These are phyloP conservation scores for Ophiobolus disseminans DNA, from an alignment of 2,329 filamentous ascomycete species.

Conservation along the genomic window DNA sequence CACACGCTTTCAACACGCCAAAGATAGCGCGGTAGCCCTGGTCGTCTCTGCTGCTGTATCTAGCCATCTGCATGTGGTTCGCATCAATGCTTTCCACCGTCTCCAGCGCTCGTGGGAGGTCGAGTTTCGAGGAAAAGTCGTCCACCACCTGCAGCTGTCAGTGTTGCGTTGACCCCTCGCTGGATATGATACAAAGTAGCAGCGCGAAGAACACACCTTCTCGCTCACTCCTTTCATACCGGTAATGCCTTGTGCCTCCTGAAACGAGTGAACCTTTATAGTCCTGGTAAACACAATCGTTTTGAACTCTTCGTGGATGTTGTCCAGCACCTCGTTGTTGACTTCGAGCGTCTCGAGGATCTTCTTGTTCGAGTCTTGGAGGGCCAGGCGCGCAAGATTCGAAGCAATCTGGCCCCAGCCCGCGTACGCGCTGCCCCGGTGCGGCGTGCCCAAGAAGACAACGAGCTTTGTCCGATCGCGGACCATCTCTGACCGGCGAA, in stretches of 20 bases:
- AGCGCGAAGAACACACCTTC: conserved; percentile 5
- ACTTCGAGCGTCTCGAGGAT: conserved; percentile 42
- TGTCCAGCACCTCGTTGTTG: conserved; percentile 49
- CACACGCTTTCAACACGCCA: conserved; percentile 37
- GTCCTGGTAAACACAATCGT: conserved; percentile 22
- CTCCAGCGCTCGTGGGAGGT: conserved; percentile 41
- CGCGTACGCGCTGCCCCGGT: conserved; percentile 44
- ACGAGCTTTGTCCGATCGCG: conserved; percentile 40
- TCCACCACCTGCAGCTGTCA: conserved; percentile 44
- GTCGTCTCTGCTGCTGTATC: conserved; percentile 34
- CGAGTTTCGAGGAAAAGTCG: conserved; percentile 52
- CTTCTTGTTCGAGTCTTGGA: conserved; percentile 46
- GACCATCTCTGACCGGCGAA: conserved; percentile 37
- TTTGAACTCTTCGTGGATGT: conserved; percentile 48
- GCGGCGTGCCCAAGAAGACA: conserved; percentile 53
- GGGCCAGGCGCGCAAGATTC: conserved; percentile 41
- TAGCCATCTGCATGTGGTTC: conserved; percentile 51
- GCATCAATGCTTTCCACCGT: conserved; percentile 51
- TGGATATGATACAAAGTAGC: too few species aligned
- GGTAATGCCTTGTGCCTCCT: conserved; percentile 29
- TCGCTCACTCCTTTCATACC: conserved; percentile 44
- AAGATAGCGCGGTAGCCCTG: conserved; percentile 39
- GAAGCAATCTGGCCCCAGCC: conserved; percentile 46
- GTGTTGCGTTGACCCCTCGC: too few species aligned
- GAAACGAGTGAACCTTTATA: conserved; percentile 52